Percentiles rank a stretch among this genome's conserved stretches.
Conservation (phyloP, 129 eudicot species). For the Oenanthe sinensis region DNA sequence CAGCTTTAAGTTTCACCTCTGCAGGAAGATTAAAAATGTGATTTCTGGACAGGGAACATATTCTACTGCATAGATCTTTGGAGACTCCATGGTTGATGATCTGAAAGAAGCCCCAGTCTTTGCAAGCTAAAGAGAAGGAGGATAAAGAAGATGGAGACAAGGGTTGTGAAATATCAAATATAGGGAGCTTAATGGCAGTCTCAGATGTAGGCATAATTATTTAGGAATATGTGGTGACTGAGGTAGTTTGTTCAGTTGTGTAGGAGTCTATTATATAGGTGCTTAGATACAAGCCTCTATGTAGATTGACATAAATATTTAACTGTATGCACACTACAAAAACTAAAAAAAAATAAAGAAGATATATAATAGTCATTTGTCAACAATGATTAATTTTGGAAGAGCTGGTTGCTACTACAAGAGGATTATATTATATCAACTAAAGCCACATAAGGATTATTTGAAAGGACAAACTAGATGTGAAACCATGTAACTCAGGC, state of each 20-base stretch:
- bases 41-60: constrained; percentile 31
- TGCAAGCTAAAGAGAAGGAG: constrained; percentile 59
- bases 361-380: background rate
- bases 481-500: constrained; percentile 9
- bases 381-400: background rate
- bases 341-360: background rate
- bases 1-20: constrained; percentile 58
- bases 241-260: constrained; percentile 17
- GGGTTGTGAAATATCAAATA: constrained; percentile 67
- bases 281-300: background rate
- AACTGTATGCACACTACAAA: constrained; percentile 1
- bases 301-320: constrained; percentile 3
- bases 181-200: constrained; percentile 60
- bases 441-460: constrained; percentile 1
- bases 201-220: constrained; percentile 41
- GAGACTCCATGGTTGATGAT: constrained; percentile 82
- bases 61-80: constrained; percentile 48
- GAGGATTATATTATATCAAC: background rate
- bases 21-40: constrained; percentile 58
- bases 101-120: constrained; percentile 94
- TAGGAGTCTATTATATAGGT: constrained; percentile 11
- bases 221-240: constrained; percentile 8
- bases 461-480: constrained; percentile 12
- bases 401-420: background rate
- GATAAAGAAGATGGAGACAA: constrained; percentile 36